These are phyloP conservation scores for Cryoendolithus antarcticus DNA, from an alignment of 2,329 filamentous ascomycete species.

Conservation along the genomic window DNA sequence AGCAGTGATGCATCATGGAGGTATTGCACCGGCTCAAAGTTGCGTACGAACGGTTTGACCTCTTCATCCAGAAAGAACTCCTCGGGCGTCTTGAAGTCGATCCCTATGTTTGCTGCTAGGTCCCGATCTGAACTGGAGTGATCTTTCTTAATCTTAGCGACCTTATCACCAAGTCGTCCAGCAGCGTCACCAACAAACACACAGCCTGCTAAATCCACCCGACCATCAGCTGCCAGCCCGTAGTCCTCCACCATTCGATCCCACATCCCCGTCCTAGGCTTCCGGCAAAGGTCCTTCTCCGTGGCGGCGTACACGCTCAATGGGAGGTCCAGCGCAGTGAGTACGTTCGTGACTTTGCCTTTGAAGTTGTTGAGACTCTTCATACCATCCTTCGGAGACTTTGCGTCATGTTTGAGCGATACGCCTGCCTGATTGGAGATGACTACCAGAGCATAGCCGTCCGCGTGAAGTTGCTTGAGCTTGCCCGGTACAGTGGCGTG, in stretches of 20 bases:
- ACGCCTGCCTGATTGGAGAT: constrained; percentile 85
- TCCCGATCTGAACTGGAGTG: constrained; percentile 56
- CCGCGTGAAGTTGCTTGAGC: constrained; percentile 55
- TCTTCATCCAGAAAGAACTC: constrained; percentile 71
- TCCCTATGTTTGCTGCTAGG: constrained; percentile 72
- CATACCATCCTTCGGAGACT: constrained; percentile 50
- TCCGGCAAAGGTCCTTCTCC: constrained; percentile 66
- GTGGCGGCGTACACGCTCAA: constrained; percentile 79
- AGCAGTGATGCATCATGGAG: constrained; percentile 22
- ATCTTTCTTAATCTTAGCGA: constrained; percentile 37
- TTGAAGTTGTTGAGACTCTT: constrained; percentile 72
- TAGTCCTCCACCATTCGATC: constrained; percentile 45
- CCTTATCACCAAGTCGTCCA: constrained; percentile 17
- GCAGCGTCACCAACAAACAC: constrained; percentile 85
- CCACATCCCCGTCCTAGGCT: constrained; percentile 89
- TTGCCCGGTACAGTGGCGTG: constrained; percentile 54
- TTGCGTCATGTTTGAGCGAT: constrained; percentile 58
- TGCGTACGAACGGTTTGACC: constrained; percentile 51
- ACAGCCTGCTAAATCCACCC: constrained; percentile 58
- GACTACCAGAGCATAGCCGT: constrained; percentile 66
- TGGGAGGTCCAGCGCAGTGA: constrained; percentile 62
- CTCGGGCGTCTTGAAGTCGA: constrained; percentile 75
- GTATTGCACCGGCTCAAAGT: constrained; percentile 58
- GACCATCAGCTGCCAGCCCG: constrained; percentile 34
- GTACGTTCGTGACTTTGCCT: constrained; percentile 57